Base-by-base conservation (phyloP, 495 filamentous ascomycete species). In the Aspergillus sparsus region DNA sequence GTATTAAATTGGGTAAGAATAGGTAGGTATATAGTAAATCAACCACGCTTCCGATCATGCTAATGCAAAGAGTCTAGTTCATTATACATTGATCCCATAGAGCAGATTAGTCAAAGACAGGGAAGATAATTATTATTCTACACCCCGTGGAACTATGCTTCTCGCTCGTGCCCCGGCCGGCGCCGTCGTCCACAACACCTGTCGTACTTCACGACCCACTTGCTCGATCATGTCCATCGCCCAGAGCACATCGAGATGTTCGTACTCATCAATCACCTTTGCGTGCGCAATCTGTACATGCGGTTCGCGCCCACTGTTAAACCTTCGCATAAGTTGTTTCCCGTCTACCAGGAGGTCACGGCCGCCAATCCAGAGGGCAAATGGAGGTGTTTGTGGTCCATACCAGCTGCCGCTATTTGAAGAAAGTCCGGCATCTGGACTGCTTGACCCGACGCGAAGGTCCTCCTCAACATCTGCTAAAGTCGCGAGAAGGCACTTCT, bases 171-270 rank as follows among this genome's bases (percentile, higher is more conserved):
- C 83, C 16, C 77, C 78, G 31, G 80, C 76, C 12, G 82, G 74
- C 57, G 81, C 80, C 1, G 83, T 89, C 69, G 83, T 86, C 93
- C 93, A 97, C 42, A 98, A 67, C 32, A 96, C 87, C 67, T 94
- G 87, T 34, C 83, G 79, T 0, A 98, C 78, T 74, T 96, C 94
- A 58, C 77, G 82, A 5, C 91, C 93, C 6, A 97, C 89, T 71
- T 93, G 83, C 52, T 96, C 90, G 18, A 91, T 83, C 0, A 85
- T 82, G 70, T 97, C 92, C 77, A 98, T 91, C 0, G 93, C 93
- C 93, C 93, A 98, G 31, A 98, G 82, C 5, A 97, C 92, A 75
- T 98, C 93, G 31, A 98, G 79, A 71, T 98, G 93, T 74, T 97
- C 93, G 71, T 97, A 97, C 53, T 89, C 93, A 2, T 92, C 85